Evolutionary conservation across 345 rosid species (phyloP), one percentile per base, ranked within the genome.

Genomic region (Lumnitzera racemosa): DNA sequence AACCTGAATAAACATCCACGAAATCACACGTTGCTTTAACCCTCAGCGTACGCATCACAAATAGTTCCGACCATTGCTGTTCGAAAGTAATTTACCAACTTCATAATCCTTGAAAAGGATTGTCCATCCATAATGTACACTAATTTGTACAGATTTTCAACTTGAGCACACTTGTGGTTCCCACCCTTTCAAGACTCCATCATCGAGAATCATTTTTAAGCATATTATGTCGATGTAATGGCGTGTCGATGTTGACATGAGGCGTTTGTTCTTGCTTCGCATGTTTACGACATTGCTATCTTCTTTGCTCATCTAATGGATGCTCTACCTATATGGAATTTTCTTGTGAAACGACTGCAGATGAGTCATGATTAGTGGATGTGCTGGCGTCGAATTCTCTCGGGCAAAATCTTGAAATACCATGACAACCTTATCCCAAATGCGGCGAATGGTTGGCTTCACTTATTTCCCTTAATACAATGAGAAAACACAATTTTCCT

Each of bases 171-270:
- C 9, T 1, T 36, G 75, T 69, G 36, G 57, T 29, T 69, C 58
- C 61, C 57, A 27, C 48, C 17, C 17, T 68, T 46, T 24, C 5
- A 31, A 23, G 43, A 61, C 57, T 52, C 67, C 59, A 61, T 58
- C 16, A 3, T 31, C 36, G 20, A 64, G 71, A 68, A 74, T 74
- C 77, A 67, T 69, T 69, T 46, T 16, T 12, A n/a, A 53, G 69
- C 73, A 69, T 69, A 55, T 46, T 20, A n/a, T 63, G 61, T 62
- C 57, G 52, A 50, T 48, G 50, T 47, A 51, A 66, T 55, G 59
- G 58, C 14, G 59, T 52, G 57, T 68, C 0, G 57, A 58, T 58
- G 55, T 58, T 31, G 69, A 70, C 67, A 46, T 66, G 64, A 74
- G 54, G 66, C 55, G 72, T 56, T 9, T 58, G 73, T 63, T 64